phyloP scores from a whole-genome alignment of 305 asterid genomes.

The Salvia sclarea region DNA sequence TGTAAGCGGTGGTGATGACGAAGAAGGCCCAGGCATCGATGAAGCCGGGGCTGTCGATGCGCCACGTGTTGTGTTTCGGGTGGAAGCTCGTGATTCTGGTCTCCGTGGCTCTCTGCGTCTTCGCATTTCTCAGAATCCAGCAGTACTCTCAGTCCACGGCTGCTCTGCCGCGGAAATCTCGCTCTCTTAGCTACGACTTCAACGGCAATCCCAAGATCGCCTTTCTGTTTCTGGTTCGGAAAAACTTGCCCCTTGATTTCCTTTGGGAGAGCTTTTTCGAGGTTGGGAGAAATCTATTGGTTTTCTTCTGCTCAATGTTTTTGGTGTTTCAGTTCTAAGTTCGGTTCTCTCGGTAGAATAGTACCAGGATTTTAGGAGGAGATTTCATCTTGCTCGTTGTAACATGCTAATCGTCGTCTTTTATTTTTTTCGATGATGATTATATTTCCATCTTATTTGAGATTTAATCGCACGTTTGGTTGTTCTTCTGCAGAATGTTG shows the following conservation, averaged over 20 bases:
- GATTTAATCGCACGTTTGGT: not conserved
- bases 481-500: constrained; percentile 67
- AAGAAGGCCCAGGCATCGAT: constrained; percentile 53
- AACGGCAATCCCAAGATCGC: constrained; percentile 74
- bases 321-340: constrained; percentile 1
- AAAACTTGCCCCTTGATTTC: constrained; percentile 84
- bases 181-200: constrained; percentile 41
- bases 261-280: constrained; percentile 87
- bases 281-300: constrained; percentile 41
- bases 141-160: constrained; percentile 49
- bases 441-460: not conserved
- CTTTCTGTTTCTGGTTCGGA: constrained; percentile 68
- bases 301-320: not conserved
- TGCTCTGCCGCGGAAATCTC: constrained; percentile 43
- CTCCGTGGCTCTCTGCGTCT: constrained; percentile 54
- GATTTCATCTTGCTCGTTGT: not conserved
- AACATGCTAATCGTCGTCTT: not conserved
- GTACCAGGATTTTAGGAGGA: not conserved
- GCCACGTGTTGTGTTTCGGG: constrained; percentile 55
- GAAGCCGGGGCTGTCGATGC: constrained; percentile 51
- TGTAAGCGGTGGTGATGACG: constrained; percentile 43
- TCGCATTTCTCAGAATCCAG: constrained; percentile 69
- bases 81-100: constrained; percentile 66
- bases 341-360: not conserved
- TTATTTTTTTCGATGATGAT: not conserved